These are phyloP conservation scores for Croton laevigatus DNA, from an alignment of 441 rosid species.

Conservation along the genomic window DNA sequence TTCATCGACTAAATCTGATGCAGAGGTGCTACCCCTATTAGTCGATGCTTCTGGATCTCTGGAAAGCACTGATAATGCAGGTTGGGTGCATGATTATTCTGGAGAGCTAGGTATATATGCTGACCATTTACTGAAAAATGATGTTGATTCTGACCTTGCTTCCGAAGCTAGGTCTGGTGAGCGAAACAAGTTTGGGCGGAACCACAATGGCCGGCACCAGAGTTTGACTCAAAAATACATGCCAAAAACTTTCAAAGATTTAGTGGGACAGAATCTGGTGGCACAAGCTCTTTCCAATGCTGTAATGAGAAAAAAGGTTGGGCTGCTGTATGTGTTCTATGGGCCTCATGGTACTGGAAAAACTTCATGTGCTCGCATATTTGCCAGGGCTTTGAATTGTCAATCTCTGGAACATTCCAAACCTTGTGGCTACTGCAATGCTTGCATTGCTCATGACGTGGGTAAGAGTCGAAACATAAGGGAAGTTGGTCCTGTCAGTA, in stretches of 20 bases:
- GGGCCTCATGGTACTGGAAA: constrained; percentile 99
- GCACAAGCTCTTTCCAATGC: constrained; percentile 96
- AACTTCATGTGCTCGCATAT: constrained; percentile 92
- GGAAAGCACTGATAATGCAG: constrained; percentile 60
- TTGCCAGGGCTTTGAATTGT: constrained; percentile 91
- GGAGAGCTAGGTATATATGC: constrained; percentile 96
- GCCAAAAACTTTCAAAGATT: constrained; percentile 77
- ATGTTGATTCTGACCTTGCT: constrained; percentile 75
- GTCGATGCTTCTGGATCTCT: constrained; percentile 66
- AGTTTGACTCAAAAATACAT: constrained; percentile 79
- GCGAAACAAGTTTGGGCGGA: constrained; percentile 35
- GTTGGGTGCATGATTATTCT: constrained; percentile 87
- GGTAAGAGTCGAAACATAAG: constrained; percentile 75
- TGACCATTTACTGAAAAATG: constrained; percentile 70
- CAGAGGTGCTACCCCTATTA: constrained; percentile 86
- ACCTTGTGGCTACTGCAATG: constrained; percentile 82
- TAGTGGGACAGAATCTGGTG: constrained; percentile 86
- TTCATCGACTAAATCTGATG: constrained; percentile 53
- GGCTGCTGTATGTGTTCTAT: constrained; percentile 79
- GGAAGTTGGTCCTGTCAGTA: constrained; percentile 87
- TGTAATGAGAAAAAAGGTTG: constrained; percentile 64
- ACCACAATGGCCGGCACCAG: constrained; percentile 57
- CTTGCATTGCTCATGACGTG: constrained; percentile 69
- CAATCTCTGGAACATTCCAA: constrained; percentile 69
- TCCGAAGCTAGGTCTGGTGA: constrained; percentile 76